These are phyloP conservation scores for Globisporangium abappressorium DNA, from an alignment of 352 stramenopile genomes.

Conservation along the genomic window DNA sequence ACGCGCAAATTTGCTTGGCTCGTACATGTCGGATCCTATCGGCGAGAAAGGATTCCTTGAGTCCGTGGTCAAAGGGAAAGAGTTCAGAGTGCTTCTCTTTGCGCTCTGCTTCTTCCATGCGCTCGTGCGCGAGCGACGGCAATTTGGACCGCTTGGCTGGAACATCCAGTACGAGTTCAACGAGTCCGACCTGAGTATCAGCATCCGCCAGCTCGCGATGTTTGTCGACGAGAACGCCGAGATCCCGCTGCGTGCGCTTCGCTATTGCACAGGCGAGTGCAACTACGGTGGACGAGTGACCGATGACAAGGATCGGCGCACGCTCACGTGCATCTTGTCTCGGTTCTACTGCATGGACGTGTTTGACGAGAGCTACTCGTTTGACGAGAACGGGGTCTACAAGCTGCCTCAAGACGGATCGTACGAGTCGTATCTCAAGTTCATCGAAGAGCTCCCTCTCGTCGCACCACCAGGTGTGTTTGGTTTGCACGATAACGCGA, in stretches of 20 bases:
- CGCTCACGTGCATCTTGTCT: conserved; percentile 62
- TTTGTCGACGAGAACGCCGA: conserved; percentile 91
- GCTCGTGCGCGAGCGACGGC: conserved; percentile 89
- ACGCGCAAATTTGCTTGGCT: conserved; percentile 88
- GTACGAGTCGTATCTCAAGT: conserved; percentile 77
- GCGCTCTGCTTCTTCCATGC: conserved; percentile 91
- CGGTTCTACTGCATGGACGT: conserved; percentile 78
- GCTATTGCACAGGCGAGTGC: conserved; percentile 83
- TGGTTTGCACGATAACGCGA: conserved; percentile 92
- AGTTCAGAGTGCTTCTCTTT: conserved; percentile 90
- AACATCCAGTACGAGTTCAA: conserved; percentile 98
- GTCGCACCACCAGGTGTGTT: conserved; percentile 90
- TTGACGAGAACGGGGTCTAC: conserved; percentile 71
- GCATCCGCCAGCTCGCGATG: conserved; percentile 90
- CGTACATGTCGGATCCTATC: conserved; percentile 91
- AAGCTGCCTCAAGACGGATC: conserved; percentile 68
- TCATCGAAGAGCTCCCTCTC: conserved; percentile 85
- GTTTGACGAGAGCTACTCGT: conserved; percentile 56
- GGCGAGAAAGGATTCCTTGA: conserved; percentile 87
- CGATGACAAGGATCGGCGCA: conserved; percentile 81
- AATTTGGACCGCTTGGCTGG: conserved; percentile 93
- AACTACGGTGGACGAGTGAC: conserved; percentile 87
- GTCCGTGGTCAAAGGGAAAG: conserved; percentile 61
- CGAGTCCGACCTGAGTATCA: conserved; percentile 92
- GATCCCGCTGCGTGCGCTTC: conserved; percentile 69